phyloP scores from a whole-genome alignment of 768 basidiomycete genomes.

The Mycena crocata region DNA sequence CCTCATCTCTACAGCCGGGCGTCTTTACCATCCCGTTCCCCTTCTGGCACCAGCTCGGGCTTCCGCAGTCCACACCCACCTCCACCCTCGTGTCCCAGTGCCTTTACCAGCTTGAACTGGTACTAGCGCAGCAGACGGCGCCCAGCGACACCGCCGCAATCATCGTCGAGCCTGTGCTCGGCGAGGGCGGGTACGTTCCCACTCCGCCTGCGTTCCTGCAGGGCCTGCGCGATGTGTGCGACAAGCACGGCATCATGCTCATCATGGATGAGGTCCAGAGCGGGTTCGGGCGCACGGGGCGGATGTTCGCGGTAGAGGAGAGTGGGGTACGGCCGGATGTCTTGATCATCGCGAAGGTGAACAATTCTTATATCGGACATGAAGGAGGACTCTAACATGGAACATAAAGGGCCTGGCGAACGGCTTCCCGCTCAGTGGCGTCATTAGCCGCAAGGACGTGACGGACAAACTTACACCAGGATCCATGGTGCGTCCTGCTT shows the following conservation, averaged over 20 bases:
- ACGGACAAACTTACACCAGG: constrained; percentile 85
- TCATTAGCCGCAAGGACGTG: constrained; percentile 83
- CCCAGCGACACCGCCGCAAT: constrained; percentile 94
- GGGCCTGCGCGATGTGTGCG: constrained; percentile 87
- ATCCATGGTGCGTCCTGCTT: constrained; percentile 67
- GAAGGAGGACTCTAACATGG: neutral
- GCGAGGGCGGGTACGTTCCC: constrained; percentile 96
- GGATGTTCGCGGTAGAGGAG: constrained; percentile 84
- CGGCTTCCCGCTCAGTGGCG: constrained; percentile 93
- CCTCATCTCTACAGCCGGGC: constrained; percentile 69
- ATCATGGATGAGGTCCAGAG: constrained; percentile 91
- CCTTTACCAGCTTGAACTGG: constrained; percentile 84
- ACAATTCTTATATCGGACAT: constrained; percentile 2
- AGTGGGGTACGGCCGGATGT: constrained; percentile 91
- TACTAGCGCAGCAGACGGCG: constrained; percentile 81
- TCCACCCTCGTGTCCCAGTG: constrained; percentile 70
- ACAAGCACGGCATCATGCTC: constrained; percentile 85
- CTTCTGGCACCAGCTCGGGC: constrained; percentile 89
- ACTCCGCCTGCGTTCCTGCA: constrained; percentile 84
- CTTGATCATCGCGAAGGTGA: constrained; percentile 87
- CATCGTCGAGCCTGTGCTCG: constrained; percentile 91
- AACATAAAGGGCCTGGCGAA: constrained; percentile 78
- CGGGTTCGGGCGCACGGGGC: constrained; percentile 91
- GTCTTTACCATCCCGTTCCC: constrained; percentile 88
- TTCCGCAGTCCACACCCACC: constrained; percentile 65